Base-by-base conservation (phyloP, 2,329 filamentous ascomycete species). In the Colletotrichum tanaceti region DNA sequence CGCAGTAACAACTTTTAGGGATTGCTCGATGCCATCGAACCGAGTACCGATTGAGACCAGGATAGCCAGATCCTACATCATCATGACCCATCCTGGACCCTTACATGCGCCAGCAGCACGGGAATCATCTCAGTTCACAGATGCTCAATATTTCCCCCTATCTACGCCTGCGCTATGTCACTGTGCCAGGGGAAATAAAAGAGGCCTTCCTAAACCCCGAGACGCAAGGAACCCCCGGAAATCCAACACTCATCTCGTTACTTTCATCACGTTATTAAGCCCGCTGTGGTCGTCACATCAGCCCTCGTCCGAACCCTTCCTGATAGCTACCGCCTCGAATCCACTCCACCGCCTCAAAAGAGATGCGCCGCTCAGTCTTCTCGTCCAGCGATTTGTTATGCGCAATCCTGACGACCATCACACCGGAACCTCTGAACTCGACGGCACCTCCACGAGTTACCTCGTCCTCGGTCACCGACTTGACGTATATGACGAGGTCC, bases 291-390 rank as follows among this genome's bases (percentile, higher is more conserved):
- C n/a, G 24, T 44, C 22, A 39, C 22, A 28, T 62, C 44, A 65
- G 28, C 39, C 32, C 54, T 50, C 52, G 58, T 18, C 64, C 68
- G 46, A 64, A 74, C 7, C 72, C 74, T 28, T 79, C 77, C 59
- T 75, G 79, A 62, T 83, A 85, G n/a, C 75, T 79, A 5, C 81
- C 83, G 20, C 78, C 81, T 43, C 85, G 78, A 68, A 93, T 86
- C 89, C 91, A 97, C 79, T 98, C 94, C 63, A 92, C 87, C 71
- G 98, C 89, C 81, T 98, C 94, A 79, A 98, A 98, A 1, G 89
- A 91, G 58, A 97, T 82, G 70, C 94, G 84, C 68, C 93, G 85
- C 77, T 94, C 84, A 13, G 89, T 89, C 74, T 88, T 90, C 77
- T 93, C 90, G 70, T 90, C 89, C 71, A 93, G 77, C 32, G 80